These are phyloP conservation scores for Fusarium longipes DNA, from an alignment of 2,329 filamentous ascomycete genomes.

Conservation along the genomic window DNA sequence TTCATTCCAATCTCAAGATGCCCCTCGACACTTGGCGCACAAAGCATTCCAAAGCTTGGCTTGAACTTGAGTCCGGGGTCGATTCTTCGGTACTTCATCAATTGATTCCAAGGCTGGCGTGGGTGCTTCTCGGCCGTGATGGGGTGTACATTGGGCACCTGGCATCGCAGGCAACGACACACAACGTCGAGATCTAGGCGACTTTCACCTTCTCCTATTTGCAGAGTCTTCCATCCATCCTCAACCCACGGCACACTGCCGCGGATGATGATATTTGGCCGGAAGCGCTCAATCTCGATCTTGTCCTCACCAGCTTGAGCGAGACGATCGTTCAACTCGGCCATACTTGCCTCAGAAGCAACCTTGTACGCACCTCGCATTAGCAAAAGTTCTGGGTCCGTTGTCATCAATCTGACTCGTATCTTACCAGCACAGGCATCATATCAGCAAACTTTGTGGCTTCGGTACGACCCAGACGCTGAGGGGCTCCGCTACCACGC, in stretches of 20 bases:
- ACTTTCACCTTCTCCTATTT: slow-evolving; percentile 50
- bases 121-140: slow-evolving; percentile 69
- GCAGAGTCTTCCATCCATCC: slow-evolving; percentile 71
- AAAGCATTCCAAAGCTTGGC: slow-evolving; percentile 75
- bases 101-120: slow-evolving; percentile 69
- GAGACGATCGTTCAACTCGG: slow-evolving; percentile 68
- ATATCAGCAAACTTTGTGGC: slow-evolving; percentile 68
- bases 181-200: slow-evolving; percentile 65
- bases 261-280: slow-evolving; percentile 71
- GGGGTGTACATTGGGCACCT: slow-evolving; percentile 73
- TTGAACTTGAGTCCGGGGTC: slow-evolving; percentile 71
- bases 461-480: slow-evolving; percentile 64
- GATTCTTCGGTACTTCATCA: slow-evolving; percentile 70
- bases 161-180: slow-evolving; percentile 69
- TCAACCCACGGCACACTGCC: slow-evolving; percentile 69
- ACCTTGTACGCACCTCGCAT: slow-evolving; percentile 67
- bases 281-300: slow-evolving; percentile 71
- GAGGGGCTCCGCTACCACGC: slow-evolving; percentile 65
- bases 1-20: slow-evolving; percentile 67
- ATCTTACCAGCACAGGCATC: slow-evolving; percentile 36
- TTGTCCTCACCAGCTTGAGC: slow-evolving; percentile 53
- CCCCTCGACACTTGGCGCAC: slow-evolving; percentile 67
- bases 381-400: slow-evolving; percentile 61
- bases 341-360: slow-evolving; percentile 65
- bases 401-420: slow-evolving; percentile 47